phyloP scores from a whole-genome alignment of 306 rosid species.

The Cercis canadensis region DNA sequence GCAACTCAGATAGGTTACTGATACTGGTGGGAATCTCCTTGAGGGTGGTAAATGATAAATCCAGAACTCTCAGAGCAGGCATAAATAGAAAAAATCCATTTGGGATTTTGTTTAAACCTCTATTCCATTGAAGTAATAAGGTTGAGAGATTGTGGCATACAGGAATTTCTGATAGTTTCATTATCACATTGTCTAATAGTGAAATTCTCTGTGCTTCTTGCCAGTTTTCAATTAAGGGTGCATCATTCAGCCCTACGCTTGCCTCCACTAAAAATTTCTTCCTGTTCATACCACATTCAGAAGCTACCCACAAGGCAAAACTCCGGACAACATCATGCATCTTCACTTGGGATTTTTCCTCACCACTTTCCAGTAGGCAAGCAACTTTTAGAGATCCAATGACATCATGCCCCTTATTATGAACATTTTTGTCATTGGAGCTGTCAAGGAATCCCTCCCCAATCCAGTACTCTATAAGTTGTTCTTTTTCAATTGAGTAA shows the following conservation, averaged over 20 bases:
- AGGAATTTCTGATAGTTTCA: not conserved
- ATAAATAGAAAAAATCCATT: not conserved
- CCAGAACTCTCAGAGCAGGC: constrained; percentile 2
- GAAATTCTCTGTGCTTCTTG: not conserved
- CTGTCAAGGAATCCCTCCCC: constrained; percentile 26
- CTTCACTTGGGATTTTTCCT: not conserved
- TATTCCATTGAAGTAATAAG: not conserved
- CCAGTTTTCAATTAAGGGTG: not conserved
- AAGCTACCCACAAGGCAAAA: constrained; percentile 3
- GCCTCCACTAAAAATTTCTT: not conserved
- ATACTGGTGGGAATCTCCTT: not conserved
- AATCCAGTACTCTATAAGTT: constrained; percentile 26
- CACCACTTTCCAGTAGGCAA: constrained; percentile 8
- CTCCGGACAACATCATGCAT: constrained; percentile 1
- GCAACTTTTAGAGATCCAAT: constrained; percentile 4
- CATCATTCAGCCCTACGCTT: constrained; percentile 1
- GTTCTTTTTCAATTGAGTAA: constrained; percentile 1
- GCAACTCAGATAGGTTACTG: not conserved
- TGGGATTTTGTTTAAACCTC: not conserved
- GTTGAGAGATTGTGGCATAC: constrained; percentile 3
- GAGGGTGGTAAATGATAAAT: constrained; percentile 1
- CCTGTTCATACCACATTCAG: not conserved
- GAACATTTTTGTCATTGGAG: not conserved
- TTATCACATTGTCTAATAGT: constrained; percentile 15
- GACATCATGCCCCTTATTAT: constrained; percentile 10